These are phyloP conservation scores for Fusarium liriodendri DNA, from an alignment of 2,329 filamentous ascomycete genomes.

Conservation along the genomic window DNA sequence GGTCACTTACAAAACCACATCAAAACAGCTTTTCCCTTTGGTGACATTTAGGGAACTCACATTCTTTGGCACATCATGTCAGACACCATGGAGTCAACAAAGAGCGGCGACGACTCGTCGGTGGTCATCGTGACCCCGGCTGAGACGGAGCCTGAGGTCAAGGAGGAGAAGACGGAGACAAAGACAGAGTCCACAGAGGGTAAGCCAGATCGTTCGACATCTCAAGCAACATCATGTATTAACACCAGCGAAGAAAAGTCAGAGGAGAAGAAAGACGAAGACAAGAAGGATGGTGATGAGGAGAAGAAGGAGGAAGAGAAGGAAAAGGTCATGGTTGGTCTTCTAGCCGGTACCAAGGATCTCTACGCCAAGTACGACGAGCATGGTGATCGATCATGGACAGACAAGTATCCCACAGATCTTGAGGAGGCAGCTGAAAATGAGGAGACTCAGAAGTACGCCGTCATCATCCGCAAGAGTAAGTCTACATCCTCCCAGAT, in stretches of 20 bases:
- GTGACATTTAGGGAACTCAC: too few species aligned
- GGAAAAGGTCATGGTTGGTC: slow-evolving; percentile 46
- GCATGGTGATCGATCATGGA: slow-evolving; percentile 65
- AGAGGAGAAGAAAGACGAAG: slow-evolving; percentile 12
- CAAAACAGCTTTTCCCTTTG: too few species aligned
- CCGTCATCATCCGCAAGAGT: slow-evolving; percentile 67
- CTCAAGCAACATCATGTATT: not conserved
- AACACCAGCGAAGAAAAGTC: slow-evolving; percentile 12
- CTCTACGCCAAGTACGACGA: slow-evolving; percentile 59
- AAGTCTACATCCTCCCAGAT: not conserved
- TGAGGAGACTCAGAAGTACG: slow-evolving; percentile 70
- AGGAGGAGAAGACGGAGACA: slow-evolving; percentile 23
- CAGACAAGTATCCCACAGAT: slow-evolving; percentile 65
- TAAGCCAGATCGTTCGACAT: not conserved
- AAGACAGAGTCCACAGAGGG: slow-evolving; percentile 11
- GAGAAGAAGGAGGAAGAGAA: slow-evolving; percentile 7
- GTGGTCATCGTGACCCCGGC: slow-evolving; percentile 36
- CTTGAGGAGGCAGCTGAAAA: slow-evolving; percentile 69
- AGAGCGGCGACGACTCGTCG: slow-evolving; percentile 37
- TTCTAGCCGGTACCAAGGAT: slow-evolving; percentile 54
- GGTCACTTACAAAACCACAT: not conserved
- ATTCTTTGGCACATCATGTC: slow-evolving; percentile 7
- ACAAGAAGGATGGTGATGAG: not conserved
- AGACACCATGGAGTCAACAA: slow-evolving; percentile 37
- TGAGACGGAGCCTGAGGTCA: slow-evolving; percentile 30